phyloP scores from a whole-genome alignment of 177 flowering plant species.

The Telopea speciosissima region DNA sequence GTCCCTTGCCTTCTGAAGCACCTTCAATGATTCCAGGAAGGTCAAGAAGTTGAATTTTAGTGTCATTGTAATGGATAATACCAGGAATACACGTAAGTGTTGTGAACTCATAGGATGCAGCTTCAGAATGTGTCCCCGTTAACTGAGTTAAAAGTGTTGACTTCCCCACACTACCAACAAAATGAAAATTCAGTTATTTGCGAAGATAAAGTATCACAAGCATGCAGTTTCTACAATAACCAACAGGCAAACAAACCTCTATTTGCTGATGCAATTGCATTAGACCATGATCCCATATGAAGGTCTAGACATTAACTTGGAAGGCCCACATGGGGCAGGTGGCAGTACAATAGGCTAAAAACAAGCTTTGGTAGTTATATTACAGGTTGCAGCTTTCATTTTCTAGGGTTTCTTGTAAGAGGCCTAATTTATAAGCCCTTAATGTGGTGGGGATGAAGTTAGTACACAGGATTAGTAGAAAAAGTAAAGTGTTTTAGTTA shows the following conservation, averaged over 20 bases:
- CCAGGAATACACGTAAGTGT: constrained; percentile 99
- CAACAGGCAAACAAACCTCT: background rate
- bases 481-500: too few relatives aligned
- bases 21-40: constrained; percentile 99
- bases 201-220: background rate
- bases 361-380: too few relatives aligned
- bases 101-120: constrained; percentile 98
- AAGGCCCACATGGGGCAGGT: too few relatives aligned
- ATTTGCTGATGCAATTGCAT: background rate
- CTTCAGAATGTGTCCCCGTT: constrained; percentile 97
- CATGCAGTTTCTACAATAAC: background rate
- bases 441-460: too few relatives aligned
- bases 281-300: too few relatives aligned
- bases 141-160: constrained; percentile 89
- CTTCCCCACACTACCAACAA: constrained; percentile 86
- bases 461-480: too few relatives aligned
- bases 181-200: constrained; percentile 5
- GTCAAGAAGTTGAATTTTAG: constrained; percentile 95
- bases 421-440: too few relatives aligned
- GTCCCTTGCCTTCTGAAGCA: constrained; percentile 99
- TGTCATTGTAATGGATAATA: constrained; percentile 91
- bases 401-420: too few relatives aligned
- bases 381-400: too few relatives aligned
- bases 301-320: too few relatives aligned
- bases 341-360: too few relatives aligned